phyloP scores from a whole-genome alignment of 1,284 basidiomycete genomes.

The Cystobasidium pallidum region DNA sequence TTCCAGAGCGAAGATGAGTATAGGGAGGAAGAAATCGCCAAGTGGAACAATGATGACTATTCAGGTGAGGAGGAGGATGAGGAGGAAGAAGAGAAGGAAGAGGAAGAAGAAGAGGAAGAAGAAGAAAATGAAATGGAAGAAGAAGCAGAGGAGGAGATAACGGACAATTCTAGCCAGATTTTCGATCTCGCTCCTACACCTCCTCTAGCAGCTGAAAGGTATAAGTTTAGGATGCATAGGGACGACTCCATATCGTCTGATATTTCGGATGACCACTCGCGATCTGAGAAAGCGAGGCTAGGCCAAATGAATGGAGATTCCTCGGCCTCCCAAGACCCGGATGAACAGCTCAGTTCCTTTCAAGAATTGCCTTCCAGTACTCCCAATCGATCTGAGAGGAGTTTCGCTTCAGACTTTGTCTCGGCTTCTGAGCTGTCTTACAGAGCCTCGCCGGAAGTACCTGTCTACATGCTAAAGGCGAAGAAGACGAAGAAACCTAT shows the following conservation, averaged over 20 bases:
- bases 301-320: neutral
- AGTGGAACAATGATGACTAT: no score
- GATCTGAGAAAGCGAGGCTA: neutral
- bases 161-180: constrained; percentile 22
- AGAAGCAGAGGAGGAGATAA: constrained; percentile 16
- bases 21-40: no score
- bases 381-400: neutral
- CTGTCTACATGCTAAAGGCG: neutral
- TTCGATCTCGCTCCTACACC: constrained; percentile 10
- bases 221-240: neutral
- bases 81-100: constrained; percentile 2
- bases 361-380: neutral
- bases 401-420: neutral
- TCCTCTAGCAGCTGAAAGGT: neutral
- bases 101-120: neutral
- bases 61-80: constrained; percentile 1
- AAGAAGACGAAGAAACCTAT: constrained; percentile 6
- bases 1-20: no score
- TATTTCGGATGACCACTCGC: neutral
- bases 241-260: neutral
- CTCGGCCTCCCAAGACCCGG: no score
- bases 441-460: neutral
- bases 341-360: no score
- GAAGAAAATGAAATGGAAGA: neutral
- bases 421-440: neutral